A percentile compares a stretch with the other conserved stretches of the same genome.
Evolutionary conservation across 129 eudicot species (phyloP).

Genomic region (Flaveria ramosissima): DNA sequence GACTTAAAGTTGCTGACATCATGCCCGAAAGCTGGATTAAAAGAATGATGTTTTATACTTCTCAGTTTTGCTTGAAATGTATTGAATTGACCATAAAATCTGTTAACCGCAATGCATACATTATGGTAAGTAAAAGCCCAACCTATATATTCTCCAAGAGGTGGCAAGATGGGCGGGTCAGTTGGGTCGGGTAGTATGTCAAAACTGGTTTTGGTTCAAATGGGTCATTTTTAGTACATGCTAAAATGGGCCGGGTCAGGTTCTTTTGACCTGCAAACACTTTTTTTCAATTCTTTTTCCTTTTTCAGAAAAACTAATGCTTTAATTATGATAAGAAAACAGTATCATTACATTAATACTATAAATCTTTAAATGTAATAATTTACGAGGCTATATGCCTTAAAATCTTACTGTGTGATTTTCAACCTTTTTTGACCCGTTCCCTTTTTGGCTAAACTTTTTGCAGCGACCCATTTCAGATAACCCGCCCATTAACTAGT

Average conservation of each 20-base stretch:
- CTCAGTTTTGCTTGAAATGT: slow-evolving; percentile 54
- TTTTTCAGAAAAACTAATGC: neutral
- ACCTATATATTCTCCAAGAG: neutral
- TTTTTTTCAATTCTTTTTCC: neutral
- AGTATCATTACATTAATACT: neutral
- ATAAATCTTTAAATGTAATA: neutral
- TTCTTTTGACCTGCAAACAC: neutral
- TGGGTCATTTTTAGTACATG: neutral
- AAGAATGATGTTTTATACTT: slow-evolving; percentile 53
- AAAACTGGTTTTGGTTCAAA: neutral
- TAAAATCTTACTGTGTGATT: neutral
- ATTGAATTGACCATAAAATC: slow-evolving; percentile 80
- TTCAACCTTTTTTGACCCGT: slow-evolving; percentile 1
- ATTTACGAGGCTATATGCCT: neutral
- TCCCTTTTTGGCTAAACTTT: neutral
- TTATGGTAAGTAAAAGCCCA: slow-evolving; percentile 59
- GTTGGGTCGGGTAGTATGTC: neutral
- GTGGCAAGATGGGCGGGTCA: neutral
- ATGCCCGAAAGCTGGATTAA: slow-evolving; percentile 68
- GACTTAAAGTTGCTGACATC: slow-evolving; percentile 66
- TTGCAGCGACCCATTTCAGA: neutral
- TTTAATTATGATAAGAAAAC: neutral
- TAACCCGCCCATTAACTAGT: neutral
- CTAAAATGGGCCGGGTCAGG: neutral
- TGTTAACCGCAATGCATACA: slow-evolving; percentile 92